phyloP scores from a whole-genome alignment of 768 basidiomycete species.

The Termitomyces sp. region DNA sequence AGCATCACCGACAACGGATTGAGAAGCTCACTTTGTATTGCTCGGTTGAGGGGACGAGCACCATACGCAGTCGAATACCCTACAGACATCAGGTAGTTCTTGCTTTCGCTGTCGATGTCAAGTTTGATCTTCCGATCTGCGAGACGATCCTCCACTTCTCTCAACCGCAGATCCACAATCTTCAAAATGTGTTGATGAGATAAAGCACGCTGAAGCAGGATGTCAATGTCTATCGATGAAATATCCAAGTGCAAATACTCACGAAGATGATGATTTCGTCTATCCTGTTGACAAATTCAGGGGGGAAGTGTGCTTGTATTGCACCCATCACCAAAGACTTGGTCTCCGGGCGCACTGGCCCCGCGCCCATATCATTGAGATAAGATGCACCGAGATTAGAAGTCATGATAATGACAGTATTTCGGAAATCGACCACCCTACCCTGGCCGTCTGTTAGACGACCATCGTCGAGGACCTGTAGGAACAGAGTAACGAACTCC shows the following conservation, averaged over 20 bases:
- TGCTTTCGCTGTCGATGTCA: slow-evolving; percentile 72
- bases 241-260: slow-evolving; percentile 22
- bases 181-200: slow-evolving; percentile 71
- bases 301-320: slow-evolving; percentile 84
- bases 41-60: slow-evolving; percentile 87
- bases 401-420: slow-evolving; percentile 93
- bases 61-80: slow-evolving; percentile 86
- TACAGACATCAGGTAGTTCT: slow-evolving; percentile 68
- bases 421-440: slow-evolving; percentile 83
- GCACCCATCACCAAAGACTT: slow-evolving; percentile 70
- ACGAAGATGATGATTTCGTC: slow-evolving; percentile 84
- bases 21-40: slow-evolving; percentile 89
- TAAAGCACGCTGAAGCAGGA: slow-evolving; percentile 62
- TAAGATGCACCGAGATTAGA: slow-evolving; percentile 84
- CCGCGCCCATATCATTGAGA: slow-evolving; percentile 73
- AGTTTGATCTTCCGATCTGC: slow-evolving; percentile 77
- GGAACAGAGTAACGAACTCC: slow-evolving; percentile 49
- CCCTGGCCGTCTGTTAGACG: slow-evolving; percentile 91
- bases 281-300: slow-evolving; percentile 89
- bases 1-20: slow-evolving; percentile 87
- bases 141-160: slow-evolving; percentile 82
- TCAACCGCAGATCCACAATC: slow-evolving; percentile 87
- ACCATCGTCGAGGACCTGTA: slow-evolving; percentile 90
- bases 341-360: slow-evolving; percentile 60
- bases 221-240: slow-evolving; percentile 20